Evolutionary conservation across 83 land plant species (phyloP).

Genomic region (Diphasiastrum complanatum): DNA sequence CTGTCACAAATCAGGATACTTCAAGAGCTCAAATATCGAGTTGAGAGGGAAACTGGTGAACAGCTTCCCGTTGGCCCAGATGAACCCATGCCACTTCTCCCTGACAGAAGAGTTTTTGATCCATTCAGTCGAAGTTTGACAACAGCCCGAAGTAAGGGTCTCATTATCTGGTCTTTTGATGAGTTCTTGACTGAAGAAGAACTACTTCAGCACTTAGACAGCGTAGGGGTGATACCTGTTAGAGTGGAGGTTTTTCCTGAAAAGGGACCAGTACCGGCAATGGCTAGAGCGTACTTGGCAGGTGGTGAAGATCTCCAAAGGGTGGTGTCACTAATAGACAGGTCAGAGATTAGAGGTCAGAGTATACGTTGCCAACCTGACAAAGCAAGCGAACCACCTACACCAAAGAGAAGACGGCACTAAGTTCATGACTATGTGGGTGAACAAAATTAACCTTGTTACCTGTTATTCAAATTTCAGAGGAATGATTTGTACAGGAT

Average conservation of each 20-base stretch:
- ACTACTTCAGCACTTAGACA: constrained; percentile 9
- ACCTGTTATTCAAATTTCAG: too few relatives aligned
- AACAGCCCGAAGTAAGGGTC: background rate
- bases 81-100: constrained; percentile 73
- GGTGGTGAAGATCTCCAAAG: constrained; percentile 4
- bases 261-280: background rate
- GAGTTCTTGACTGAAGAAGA: too few relatives aligned
- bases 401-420: too few relatives aligned
- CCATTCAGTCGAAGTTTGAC: too few relatives aligned
- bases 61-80: constrained; percentile 68
- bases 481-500: too few relatives aligned
- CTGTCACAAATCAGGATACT: constrained; percentile 65
- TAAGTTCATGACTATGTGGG: too few relatives aligned
- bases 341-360: constrained; percentile 7
- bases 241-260: constrained; percentile 8
- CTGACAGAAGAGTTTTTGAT: constrained; percentile 31
- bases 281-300: constrained; percentile 8
- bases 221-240: constrained; percentile 4
- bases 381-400: background rate
- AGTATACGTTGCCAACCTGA: background rate
- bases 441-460: too few relatives aligned
- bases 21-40: constrained; percentile 54
- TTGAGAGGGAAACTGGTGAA: constrained; percentile 62
- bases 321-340: constrained; percentile 13
- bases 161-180: too few relatives aligned